Conservation (phyloP, 805 yeast species). For the Wickerhamiella lipophila region DNA sequence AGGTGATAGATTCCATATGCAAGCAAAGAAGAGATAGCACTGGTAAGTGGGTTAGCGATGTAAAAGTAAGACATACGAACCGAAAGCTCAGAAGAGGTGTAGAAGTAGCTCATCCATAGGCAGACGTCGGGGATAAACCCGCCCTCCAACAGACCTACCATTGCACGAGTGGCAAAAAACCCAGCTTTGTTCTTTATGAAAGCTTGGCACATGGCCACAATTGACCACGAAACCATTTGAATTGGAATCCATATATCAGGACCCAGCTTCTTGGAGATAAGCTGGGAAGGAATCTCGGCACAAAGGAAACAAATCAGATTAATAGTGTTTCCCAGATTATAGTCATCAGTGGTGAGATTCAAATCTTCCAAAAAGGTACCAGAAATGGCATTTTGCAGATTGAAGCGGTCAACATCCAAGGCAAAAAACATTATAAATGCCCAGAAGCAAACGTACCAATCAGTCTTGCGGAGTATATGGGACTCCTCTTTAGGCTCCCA, state of each 20-base stretch:
- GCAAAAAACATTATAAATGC: constrained; percentile 47
- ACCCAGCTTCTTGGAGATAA: constrained; percentile 48
- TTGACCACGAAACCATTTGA: constrained; percentile 44
- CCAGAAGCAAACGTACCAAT: constrained; percentile 40
- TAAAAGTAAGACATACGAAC: constrained; percentile 40
- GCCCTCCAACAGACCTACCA: constrained; percentile 46
- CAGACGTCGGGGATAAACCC: constrained; percentile 32
- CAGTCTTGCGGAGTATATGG: constrained; percentile 38
- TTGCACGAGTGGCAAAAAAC: constrained; percentile 37
- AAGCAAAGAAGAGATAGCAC: constrained; percentile 28
- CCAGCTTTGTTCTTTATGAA: constrained; percentile 32
- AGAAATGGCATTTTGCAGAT: constrained; percentile 42
- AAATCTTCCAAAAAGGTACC: constrained; percentile 43
- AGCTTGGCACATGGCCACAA: constrained; percentile 42
- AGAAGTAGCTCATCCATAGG: constrained; percentile 30
- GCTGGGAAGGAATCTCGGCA: constrained; percentile 55
- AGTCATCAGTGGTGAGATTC: constrained; percentile 32
- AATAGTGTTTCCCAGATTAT: constrained; percentile 42
- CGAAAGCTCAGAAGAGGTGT: constrained; percentile 43
- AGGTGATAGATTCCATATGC: constrained; percentile 40
- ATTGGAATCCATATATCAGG: constrained; percentile 51
- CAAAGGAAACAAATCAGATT: constrained; percentile 38
- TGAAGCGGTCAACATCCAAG: constrained; percentile 44
- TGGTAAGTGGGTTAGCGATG: constrained; percentile 33
- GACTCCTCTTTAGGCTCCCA: constrained; percentile 40